phyloP scores from a whole-genome alignment of 1,284 basidiomycete genomes.

The Cryptococcus sp. region DNA sequence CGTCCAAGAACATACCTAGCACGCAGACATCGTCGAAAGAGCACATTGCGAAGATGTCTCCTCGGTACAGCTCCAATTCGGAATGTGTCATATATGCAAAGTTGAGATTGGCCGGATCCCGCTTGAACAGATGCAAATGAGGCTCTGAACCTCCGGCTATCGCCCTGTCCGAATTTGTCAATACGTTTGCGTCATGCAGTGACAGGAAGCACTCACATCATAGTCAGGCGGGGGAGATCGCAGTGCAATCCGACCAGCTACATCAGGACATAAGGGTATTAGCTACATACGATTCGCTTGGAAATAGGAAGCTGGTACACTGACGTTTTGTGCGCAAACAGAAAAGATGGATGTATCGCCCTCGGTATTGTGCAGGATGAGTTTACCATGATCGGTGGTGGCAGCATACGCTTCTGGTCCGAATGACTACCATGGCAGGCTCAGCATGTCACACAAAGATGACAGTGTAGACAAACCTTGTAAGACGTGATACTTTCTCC shows the following conservation, averaged over 20 bases:
- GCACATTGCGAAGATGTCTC: constrained; percentile 34
- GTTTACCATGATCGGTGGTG: constrained; percentile 43
- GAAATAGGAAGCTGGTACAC: constrained; percentile 1
- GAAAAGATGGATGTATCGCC: constrained; percentile 23
- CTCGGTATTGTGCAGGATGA: constrained; percentile 26
- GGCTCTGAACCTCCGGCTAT: constrained; percentile 36
- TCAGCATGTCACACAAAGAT: neutral
- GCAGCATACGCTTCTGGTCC: constrained; percentile 26
- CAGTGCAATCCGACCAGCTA: constrained; percentile 38
- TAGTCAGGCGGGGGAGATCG: constrained; percentile 34
- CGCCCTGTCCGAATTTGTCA: constrained; percentile 14
- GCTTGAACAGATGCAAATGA: constrained; percentile 38
- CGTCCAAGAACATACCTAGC: constrained; percentile 27
- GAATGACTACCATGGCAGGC: constrained; percentile 14
- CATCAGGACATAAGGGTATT: no score
- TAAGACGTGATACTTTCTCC: constrained; percentile 36
- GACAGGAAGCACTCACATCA: constrained; percentile 28
- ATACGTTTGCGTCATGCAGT: neutral
- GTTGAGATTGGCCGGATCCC: constrained; percentile 25
- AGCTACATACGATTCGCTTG: neutral
- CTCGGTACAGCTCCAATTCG: constrained; percentile 28
- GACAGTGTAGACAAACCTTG: constrained; percentile 18
- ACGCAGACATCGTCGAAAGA: constrained; percentile 40
- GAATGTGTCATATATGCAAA: constrained; percentile 22
- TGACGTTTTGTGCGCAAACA: constrained; percentile 34